These are phyloP conservation scores for Ceriops tagal DNA, from an alignment of 345 rosid species.

Conservation along the genomic window DNA sequence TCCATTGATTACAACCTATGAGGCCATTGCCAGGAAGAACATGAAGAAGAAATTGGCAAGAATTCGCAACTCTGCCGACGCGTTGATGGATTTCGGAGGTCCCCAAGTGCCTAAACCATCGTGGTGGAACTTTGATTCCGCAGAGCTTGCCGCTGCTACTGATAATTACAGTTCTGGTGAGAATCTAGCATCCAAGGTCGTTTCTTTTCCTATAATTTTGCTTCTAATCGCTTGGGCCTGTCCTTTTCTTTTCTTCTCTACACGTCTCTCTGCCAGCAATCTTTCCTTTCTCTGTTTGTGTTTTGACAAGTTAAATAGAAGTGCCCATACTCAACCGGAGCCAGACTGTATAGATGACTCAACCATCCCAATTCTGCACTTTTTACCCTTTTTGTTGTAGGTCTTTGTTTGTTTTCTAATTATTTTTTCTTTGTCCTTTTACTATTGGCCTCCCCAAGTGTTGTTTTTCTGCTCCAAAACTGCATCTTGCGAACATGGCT, in stretches of 20 bases:
- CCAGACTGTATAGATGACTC: too few species aligned
- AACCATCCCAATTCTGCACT: too few species aligned
- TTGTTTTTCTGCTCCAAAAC: too few species aligned
- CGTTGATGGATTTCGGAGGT: slow-evolving; percentile 26
- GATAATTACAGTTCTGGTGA: slow-evolving; percentile 63
- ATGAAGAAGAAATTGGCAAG: slow-evolving; percentile 48
- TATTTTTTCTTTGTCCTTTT: too few species aligned
- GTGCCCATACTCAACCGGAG: too few species aligned
- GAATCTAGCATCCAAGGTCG: background rate
- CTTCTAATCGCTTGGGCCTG: background rate
- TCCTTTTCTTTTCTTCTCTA: background rate
- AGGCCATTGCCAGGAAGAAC: slow-evolving; percentile 35
- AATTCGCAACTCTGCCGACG: slow-evolving; percentile 32
- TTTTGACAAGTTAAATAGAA: too few species aligned
- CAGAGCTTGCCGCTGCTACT: slow-evolving; percentile 69
- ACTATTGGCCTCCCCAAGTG: too few species aligned
- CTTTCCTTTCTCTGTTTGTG: too few species aligned
- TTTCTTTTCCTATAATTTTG: background rate
- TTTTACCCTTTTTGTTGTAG: too few species aligned
- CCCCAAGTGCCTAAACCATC: slow-evolving; percentile 47
- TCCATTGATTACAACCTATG: slow-evolving; percentile 44
- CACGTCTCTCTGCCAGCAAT: background rate
- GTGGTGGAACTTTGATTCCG: slow-evolving; percentile 65
- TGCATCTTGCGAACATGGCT: too few species aligned
- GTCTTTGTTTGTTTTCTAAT: too few species aligned